Percentiles rank a stretch among this genome's conserved stretches.
Conservation (phyloP, 352 stramenopile genomes). For the Pythium oligandrum region DNA sequence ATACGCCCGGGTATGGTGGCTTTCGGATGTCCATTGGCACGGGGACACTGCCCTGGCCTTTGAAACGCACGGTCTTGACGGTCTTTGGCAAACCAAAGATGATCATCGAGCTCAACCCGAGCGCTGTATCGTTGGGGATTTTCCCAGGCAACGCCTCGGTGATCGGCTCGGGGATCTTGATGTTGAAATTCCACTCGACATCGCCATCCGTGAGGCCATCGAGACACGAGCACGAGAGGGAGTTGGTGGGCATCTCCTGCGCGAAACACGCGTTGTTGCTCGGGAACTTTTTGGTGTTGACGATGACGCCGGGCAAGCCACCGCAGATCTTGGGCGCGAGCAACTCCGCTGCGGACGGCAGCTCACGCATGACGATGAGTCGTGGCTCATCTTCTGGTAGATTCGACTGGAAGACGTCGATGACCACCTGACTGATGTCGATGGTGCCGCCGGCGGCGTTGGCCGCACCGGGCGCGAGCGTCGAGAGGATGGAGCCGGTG, state of each 20-base stretch:
- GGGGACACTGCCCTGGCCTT: background rate
- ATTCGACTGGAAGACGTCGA: constrained; percentile 2
- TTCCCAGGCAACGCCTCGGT: constrained; percentile 11
- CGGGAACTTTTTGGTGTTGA: constrained; percentile 21
- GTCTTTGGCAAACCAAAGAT: constrained; percentile 19
- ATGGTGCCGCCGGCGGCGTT: background rate
- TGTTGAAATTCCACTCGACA: constrained; percentile 27
- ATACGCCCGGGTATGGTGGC: background rate
- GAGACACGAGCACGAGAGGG: constrained; percentile 42
- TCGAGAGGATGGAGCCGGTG: background rate
- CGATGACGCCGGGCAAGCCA: constrained; percentile 29
- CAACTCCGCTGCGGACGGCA: constrained; percentile 1
- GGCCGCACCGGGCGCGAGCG: background rate
- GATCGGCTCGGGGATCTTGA: constrained; percentile 4
- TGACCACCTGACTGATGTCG: background rate
- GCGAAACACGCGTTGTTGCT: constrained; percentile 31
- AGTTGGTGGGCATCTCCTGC: constrained; percentile 23
- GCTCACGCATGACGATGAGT: constrained; percentile 8
- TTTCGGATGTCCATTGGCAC: constrained; percentile 14
- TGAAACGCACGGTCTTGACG: constrained; percentile 8
- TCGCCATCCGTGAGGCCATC: constrained; percentile 24
- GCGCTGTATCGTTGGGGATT: constrained; percentile 3
- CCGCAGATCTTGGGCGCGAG: constrained; percentile 29
- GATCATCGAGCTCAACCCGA: constrained; percentile 26
- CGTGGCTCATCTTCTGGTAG: constrained; percentile 1